Evolutionary conservation across 192 early-diverging fungal genomes (phyloP), one percentile per base, ranked within the genome.

Genomic region (Coemansia furcata): DNA sequence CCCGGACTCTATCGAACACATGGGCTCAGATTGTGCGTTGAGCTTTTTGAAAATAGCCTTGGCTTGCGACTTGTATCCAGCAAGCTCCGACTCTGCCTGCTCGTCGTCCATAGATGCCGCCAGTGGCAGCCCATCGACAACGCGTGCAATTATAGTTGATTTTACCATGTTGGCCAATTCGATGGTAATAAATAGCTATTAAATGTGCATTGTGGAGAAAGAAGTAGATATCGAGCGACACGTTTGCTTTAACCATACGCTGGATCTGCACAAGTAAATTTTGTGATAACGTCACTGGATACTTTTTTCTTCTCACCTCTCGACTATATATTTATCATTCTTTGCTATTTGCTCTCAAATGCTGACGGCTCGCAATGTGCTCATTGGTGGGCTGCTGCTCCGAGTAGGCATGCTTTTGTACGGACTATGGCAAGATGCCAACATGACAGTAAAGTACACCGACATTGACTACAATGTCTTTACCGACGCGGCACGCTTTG

Each of bases 381-480:
- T 79, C 35, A 14, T 66, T 8, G 77, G 76, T 32, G 82, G 82
- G 33, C 43, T 84, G 57, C 60, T 87, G 15, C 49, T 95, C 44
- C 90, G 92, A n/a, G 58, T 87, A 1, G 64, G 76, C 36, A 75
- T 97, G 63, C 80, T 95, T 23, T 49, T 89, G 11, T 99, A 96
- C 73, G 94, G 95, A 6, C 84, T 91, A 62, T 91, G 88, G 87
- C 95, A 98, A 72, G 97, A 99, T 70, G 82, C 84, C 4, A 78
- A 93, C 50, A 87, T 93, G 60, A 86, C 89, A 23, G 92, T 99
- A n/a, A 97, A 97, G 62, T 99, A 95, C 76, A 99, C 98, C 3
- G 98, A 99, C 67, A 91, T 99, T 62, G 98, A 99, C 80, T 99
- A 99, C 80, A 80, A 85, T 29, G 98, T 99, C 39, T 98, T 98